phyloP scores from a whole-genome alignment of 2,329 filamentous ascomycete genomes.

The Leptographium galeiforme region DNA sequence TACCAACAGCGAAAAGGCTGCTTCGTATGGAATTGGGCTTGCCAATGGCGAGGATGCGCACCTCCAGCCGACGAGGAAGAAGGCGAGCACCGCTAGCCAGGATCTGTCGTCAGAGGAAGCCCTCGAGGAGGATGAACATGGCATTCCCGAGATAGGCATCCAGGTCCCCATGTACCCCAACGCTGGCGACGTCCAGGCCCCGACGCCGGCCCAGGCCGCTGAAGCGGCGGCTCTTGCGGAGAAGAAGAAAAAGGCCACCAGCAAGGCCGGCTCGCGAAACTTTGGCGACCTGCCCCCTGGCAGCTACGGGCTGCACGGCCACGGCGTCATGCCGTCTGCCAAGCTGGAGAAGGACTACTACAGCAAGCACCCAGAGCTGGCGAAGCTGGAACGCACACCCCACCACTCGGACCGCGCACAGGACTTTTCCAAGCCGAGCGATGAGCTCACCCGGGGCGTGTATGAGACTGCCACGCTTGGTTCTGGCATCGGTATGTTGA shows the following conservation, averaged over 20 bases:
- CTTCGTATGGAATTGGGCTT: constrained; percentile 70
- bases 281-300: constrained; percentile 62
- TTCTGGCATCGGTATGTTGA: constrained; percentile 34
- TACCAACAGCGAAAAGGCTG: constrained; percentile 79
- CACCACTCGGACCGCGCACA: constrained; percentile 41
- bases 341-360: constrained; percentile 88
- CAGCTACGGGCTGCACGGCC: constrained; percentile 86
- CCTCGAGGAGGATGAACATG: constrained; percentile 65
- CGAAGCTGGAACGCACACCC: constrained; percentile 56
- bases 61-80: constrained; percentile 45
- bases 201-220: constrained; percentile 56
- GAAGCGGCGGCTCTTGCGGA: constrained; percentile 18
- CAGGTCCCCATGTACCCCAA: constrained; percentile 89
- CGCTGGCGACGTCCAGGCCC: constrained; percentile 91
- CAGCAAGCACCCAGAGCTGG: constrained; percentile 75
- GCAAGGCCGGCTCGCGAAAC: constrained; percentile 60
- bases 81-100: constrained; percentile 41
- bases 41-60: constrained; percentile 39
- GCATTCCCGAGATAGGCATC: constrained; percentile 83
- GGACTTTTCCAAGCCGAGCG: constrained; percentile 78
- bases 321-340: constrained; percentile 62
- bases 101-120: constrained; percentile 29
- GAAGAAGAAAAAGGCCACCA: constrained; percentile 34
- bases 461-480: constrained; percentile 50
- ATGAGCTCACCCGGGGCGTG: constrained; percentile 83